Evolutionary conservation across 179 eudicot genomes (phyloP), one percentile per base, ranked within the genome.

Genomic region (Heliamphora pulchella): DNA sequence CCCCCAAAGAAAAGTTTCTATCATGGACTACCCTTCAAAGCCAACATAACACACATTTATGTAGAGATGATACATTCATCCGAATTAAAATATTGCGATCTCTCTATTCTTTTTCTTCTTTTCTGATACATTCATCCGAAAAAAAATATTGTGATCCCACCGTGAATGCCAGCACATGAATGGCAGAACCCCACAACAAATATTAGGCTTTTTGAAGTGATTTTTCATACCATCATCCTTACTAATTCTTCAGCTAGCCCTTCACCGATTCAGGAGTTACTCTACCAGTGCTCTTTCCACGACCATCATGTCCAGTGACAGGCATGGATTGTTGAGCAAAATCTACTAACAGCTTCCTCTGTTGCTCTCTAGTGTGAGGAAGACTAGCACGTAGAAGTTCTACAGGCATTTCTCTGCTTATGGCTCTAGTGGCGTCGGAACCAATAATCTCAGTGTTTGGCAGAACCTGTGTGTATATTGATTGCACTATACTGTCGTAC

Each of bases 351-450:
- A 91, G 82, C 82, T 93, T 91, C 43, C 89, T 86, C 77, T 95
- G 97, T 74, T 84, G 90, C 71, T 95, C 97, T 63, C 81, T 87
- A 55, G 94, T 95, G 79, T 95, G 97, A 51, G 97, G 97, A 74
- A 95, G 93, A 83, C 97, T 90, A 22, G 97, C 95, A 44, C 97
- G 87, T 79, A 94, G 86, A 65, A 95, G 93, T 84, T 95, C 98
- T 31, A 91, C 93, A 5, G 98, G 98, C 91, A 95, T 93, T 85
- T 93, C 98, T 72, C 81, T 83, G 79, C 85, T 90, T 9, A 94
- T 91, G 72, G 98, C 95, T 70, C 81, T 84, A 1, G 94, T 87
- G 15, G 91, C 85, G 71, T 92, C 98, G 17, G 93, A 81, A 59
- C 85, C 87, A 77, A 85, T 75, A 75, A 80, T 82, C 66, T 86